These are phyloP conservation scores for Cucumis cinereus DNA, from an alignment of 306 rosid genomes.

Conservation along the genomic window DNA sequence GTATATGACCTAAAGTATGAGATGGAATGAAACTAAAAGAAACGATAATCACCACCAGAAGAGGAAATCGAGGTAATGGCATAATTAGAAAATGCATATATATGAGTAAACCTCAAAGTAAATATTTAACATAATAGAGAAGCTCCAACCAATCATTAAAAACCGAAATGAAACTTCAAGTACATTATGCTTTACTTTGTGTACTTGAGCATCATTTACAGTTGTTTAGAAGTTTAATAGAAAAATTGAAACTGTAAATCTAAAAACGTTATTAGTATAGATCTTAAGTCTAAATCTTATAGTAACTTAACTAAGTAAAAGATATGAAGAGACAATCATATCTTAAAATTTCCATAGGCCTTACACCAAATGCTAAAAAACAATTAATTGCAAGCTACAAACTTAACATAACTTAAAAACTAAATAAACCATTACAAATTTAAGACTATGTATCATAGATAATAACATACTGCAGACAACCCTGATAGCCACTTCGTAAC, in stretches of 20 bases:
- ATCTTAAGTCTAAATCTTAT: neutral
- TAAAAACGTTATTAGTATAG: neutral
- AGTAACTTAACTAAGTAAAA: neutral
- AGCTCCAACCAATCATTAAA: neutral
- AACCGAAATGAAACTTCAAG: neutral
- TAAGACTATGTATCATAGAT: slow-evolving; percentile 4
- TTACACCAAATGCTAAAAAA: neutral
- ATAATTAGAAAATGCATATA: neutral
- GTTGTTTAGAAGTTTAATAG: neutral
- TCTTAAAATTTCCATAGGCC: neutral
- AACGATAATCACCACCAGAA: neutral
- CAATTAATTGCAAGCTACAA: neutral
- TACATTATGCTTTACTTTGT: neutral
- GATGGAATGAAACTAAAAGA: neutral
- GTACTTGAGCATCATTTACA: neutral
- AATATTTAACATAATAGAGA: neutral
- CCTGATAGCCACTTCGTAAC: slow-evolving; percentile 97
- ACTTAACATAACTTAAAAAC: neutral
- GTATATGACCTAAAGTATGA: neutral
- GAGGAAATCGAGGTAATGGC: neutral
- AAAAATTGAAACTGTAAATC: neutral
- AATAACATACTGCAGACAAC: slow-evolving; percentile 71
- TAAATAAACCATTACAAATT: neutral
- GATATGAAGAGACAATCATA: neutral
- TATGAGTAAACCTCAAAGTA: neutral